Base-by-base conservation (phyloP, 257 asterid genomes). In the Marsdenia floribunda region DNA sequence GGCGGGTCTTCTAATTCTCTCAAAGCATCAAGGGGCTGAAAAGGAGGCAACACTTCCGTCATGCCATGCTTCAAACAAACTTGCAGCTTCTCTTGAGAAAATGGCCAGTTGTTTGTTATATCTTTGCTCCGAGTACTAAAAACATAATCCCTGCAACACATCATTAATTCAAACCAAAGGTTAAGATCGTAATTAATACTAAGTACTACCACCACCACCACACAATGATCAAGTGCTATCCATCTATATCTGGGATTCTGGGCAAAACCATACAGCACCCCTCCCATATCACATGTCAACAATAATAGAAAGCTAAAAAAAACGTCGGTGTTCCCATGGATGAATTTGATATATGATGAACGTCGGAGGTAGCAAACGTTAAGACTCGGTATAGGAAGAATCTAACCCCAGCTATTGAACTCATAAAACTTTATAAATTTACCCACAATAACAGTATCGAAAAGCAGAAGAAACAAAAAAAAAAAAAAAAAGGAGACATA, bases 71-170 rank as follows among this genome's bases (percentile, higher is more conserved):
- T 87, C 80, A 89, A 72, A 82, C 97, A 92, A 88, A 87, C 90
- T 74, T 88, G 93, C 85, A 94, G 83, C 68, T 81, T 87, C 82
- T 89, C 80, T 80, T 75, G 85, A 74, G 99, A 92, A 82, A 94
- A 94, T 57, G 99, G 99, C 99, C 99, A 94, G 64, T 82, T 86
- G 44, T 80, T 90, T 88, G 79, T 74, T 83, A 92, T 82, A 84
- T 89, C 89, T 81, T 90, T 92, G 81, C 80, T 85, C 67, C 99
- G 76, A 37, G 84, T 53, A 69, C 79, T 77, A 79, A 85, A 89
- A 79, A 91, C 97, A 83, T 90, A 94, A 85, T 89, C 96, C 87
- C 99, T 94, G 88, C 88, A 87, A 64, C 0, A 29, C 33, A 29
- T 29, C 33, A 29, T 29, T 29, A 29, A 29, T 29, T 29, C 33